Conservation (phyloP, 805 yeast genomes). For the Candida vartiovaarae region DNA sequence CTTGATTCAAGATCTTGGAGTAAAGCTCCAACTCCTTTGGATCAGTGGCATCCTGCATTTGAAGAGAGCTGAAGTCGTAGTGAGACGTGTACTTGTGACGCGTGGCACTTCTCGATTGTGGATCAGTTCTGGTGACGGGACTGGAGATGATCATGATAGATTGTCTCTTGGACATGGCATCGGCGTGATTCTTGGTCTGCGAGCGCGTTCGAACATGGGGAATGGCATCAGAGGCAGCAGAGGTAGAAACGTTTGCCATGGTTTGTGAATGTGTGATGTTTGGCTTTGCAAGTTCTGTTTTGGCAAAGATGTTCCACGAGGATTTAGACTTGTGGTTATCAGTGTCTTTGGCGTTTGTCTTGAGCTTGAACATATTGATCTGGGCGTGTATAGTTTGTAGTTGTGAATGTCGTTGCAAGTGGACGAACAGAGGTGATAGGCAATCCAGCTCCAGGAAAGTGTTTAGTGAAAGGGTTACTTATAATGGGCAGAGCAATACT, state of each 20-base stretch:
- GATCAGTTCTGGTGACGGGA: not conserved
- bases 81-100: constrained; percentile 11
- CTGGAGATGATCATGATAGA: not conserved
- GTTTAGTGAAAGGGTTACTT: no score
- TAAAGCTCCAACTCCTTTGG: constrained; percentile 20
- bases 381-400: not conserved
- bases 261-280: not conserved
- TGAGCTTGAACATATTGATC: not conserved
- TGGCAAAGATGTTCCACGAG: not conserved
- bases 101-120: not conserved
- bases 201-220: not conserved
- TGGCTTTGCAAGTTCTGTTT: not conserved
- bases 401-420: not conserved
- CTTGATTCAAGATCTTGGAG: constrained; percentile 2
- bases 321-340: not conserved
- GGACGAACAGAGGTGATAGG: not conserved
- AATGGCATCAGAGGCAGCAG: not conserved
- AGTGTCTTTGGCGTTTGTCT: not conserved
- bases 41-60: constrained; percentile 9
- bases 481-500: no score
- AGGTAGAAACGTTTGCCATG: not conserved
- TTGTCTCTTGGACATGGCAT: not conserved
- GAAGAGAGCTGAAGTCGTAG: constrained; percentile 6
- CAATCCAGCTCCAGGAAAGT: no score
- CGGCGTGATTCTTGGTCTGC: not conserved